Evolutionary conservation across 345 rosid genomes (phyloP).

Genomic region (Rhizophora mangle): DNA sequence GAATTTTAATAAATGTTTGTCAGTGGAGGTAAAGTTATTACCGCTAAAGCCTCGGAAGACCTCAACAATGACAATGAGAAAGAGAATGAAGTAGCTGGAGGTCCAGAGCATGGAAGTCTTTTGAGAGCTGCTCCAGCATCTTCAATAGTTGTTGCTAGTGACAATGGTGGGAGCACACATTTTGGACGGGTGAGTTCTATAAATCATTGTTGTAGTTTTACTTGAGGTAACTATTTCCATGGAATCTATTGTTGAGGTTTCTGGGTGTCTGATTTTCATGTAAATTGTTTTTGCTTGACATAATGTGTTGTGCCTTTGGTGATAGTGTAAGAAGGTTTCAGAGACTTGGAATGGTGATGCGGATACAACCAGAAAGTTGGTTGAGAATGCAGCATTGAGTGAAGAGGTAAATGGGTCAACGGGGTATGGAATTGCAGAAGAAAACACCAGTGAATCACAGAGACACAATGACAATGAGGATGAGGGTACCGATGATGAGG

Average conservation of each 20-base stretch:
- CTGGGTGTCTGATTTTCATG: background rate
- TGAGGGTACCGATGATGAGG: slow-evolving; percentile 44
- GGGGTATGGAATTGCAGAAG: slow-evolving; percentile 31
- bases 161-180: slow-evolving; percentile 52
- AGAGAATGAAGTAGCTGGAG: slow-evolving; percentile 32
- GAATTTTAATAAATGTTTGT: slow-evolving; percentile 7
- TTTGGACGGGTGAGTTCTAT: slow-evolving; percentile 40
- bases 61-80: slow-evolving; percentile 28
- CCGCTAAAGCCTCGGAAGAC: slow-evolving; percentile 24
- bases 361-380: slow-evolving; percentile 35
- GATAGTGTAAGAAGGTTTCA: slow-evolving; percentile 41
- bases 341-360: slow-evolving; percentile 44
- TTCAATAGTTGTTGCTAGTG: slow-evolving; percentile 42
- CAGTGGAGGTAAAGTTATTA: slow-evolving; percentile 44
- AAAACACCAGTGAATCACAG: slow-evolving; percentile 27
- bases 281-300: background rate
- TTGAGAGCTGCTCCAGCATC: slow-evolving; percentile 12
- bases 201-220: background rate
- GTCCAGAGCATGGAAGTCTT: slow-evolving; percentile 38
- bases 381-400: slow-evolving; percentile 44
- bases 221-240: no score
- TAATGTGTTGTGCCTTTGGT: background rate
- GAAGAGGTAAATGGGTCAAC: slow-evolving; percentile 83
- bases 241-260: no score
- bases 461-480: slow-evolving; percentile 29